Percentiles rank a stretch among this genome's conserved stretches.
These are phyloP conservation scores for Pythium rishiriense DNA, from an alignment of 352 stramenopile genomes.

Conservation along the genomic window DNA sequence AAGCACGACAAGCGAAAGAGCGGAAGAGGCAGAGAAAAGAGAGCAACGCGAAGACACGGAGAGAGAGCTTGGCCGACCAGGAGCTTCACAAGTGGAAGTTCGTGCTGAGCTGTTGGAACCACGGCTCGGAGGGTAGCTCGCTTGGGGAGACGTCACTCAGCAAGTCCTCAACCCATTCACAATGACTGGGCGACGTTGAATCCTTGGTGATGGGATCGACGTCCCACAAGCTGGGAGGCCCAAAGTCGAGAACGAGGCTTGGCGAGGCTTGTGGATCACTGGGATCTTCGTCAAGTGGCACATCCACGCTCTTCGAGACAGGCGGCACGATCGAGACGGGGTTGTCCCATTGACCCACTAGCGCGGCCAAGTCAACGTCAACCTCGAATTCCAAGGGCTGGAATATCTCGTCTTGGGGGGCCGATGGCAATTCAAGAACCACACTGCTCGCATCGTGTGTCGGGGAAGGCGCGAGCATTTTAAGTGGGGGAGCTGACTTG, in stretches of 20 bases:
- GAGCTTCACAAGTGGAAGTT: conserved; percentile 21
- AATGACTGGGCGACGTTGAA: conserved; percentile 11
- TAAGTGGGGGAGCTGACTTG: not conserved
- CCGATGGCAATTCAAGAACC: not conserved
- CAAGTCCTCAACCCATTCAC: conserved; percentile 48
- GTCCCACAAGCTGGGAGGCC: conserved; percentile 48
- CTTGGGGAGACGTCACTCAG: conserved; percentile 27
- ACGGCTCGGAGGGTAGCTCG: conserved; percentile 18
- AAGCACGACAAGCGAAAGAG: not conserved
- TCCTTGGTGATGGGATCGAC: conserved; percentile 34
- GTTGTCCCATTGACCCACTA: conserved; percentile 11
- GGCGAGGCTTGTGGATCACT: conserved; percentile 7
- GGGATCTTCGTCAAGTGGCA: not conserved
- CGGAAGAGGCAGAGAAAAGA: not conserved
- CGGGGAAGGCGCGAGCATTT: not conserved
- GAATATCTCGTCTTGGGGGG: conserved; percentile 6
- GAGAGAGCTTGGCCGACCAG: not conserved
- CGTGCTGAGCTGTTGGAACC: conserved; percentile 20
- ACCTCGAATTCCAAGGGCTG: conserved; percentile 1
- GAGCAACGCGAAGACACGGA: too few species aligned
- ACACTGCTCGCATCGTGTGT: not conserved
- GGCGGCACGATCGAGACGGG: not conserved
- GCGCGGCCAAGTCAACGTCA: conserved; percentile 3
- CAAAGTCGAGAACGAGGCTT: conserved; percentile 51
- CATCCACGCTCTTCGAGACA: not conserved